These are phyloP conservation scores for Phoenix dactylifera DNA, from an alignment of 176 grass and related monocot genomes.

Conservation along the genomic window DNA sequence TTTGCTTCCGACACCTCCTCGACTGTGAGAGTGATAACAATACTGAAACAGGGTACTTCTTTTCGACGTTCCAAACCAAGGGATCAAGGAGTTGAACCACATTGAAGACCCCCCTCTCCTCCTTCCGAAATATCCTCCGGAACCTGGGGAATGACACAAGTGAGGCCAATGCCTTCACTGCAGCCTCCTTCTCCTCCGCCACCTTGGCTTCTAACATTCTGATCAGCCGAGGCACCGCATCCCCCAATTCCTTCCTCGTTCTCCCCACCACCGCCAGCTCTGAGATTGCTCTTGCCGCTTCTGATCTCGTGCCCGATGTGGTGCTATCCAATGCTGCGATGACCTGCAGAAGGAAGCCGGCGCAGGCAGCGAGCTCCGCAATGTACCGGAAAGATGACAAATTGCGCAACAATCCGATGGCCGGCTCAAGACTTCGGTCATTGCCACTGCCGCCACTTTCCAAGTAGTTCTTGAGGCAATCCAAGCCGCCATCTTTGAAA, in stretches of 20 bases:
- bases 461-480: conserved; percentile 56
- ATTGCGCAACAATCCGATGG: conserved; percentile 59
- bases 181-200: conserved; percentile 37
- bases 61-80: conserved; percentile 17
- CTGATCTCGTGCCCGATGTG: conserved; percentile 24
- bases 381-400: conserved; percentile 64
- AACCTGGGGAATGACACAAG: conserved; percentile 26
- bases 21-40: conserved; percentile 47
- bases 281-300: conserved; percentile 51
- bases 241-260: conserved; percentile 30
- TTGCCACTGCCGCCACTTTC: conserved; percentile 28
- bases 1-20: conserved; percentile 70
- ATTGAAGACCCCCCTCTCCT: conserved; percentile 60
- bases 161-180: conserved; percentile 43
- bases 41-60: conserved; percentile 39
- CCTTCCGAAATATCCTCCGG: conserved; percentile 50
- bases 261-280: conserved; percentile 40
- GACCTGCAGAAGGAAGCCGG: conserved; percentile 32
- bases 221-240: conserved; percentile 34
- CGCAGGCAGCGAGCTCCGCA: conserved; percentile 44
- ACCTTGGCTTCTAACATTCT: conserved; percentile 66
- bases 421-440: conserved; percentile 41
- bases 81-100: conserved; percentile 72
- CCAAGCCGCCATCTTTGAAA: conserved; percentile 68
- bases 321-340: conserved; percentile 40